Evolutionary conservation across 2,329 filamentous ascomycete genomes (phyloP).

Genomic region (Aspergillus sclerotialis): DNA sequence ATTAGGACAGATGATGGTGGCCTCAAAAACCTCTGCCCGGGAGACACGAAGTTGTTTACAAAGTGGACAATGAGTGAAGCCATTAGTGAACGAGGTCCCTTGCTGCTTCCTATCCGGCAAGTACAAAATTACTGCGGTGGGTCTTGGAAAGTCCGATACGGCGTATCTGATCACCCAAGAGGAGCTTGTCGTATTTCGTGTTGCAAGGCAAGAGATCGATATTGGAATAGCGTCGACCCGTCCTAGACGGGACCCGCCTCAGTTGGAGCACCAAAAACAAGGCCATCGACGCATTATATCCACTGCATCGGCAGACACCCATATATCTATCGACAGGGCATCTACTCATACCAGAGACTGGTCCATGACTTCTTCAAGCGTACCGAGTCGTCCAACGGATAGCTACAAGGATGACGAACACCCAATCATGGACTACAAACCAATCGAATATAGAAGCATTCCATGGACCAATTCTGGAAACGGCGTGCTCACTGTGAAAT

Average conservation of each 20-base stretch:
- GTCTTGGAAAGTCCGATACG: neutral
- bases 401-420: neutral
- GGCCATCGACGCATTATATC: neutral
- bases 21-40: too few species aligned
- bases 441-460: neutral
- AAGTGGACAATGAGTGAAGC: neutral
- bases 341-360: neutral
- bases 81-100: neutral
- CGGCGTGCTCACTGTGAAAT: neutral
- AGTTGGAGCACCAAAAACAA: neutral
- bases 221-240: neutral
- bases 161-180: neutral
- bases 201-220: neutral
- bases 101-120: neutral
- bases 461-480: neutral
- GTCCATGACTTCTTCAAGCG: neutral
- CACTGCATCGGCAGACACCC: neutral
- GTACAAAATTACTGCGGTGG: neutral
- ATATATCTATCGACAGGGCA: neutral
- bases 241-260: neutral
- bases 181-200: neutral
- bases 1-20: too few species aligned
- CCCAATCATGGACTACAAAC: neutral
- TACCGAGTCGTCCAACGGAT: neutral
- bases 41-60: too few species aligned